A percentile compares a stretch with the other conserved stretches of the same genome.
Evolutionary conservation across 2,329 filamentous ascomycete species (phyloP).

Genomic region (Fusarium euwallaceae): DNA sequence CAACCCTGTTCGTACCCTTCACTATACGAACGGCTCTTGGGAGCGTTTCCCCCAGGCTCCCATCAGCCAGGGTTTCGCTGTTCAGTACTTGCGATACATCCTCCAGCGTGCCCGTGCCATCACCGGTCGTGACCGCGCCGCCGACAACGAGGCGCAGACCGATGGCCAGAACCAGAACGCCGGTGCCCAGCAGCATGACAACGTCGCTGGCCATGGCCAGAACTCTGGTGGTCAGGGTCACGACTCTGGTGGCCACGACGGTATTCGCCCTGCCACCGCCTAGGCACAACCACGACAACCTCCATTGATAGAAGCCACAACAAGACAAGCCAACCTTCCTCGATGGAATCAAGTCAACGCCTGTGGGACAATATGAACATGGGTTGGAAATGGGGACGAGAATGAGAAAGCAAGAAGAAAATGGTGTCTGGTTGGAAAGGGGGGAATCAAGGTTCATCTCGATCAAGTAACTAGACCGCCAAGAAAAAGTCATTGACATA

Average conservation of each 20-base stretch:
- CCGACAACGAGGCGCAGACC: background rate
- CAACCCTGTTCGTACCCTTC: background rate
- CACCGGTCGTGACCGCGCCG: background rate
- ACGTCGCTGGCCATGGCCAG: background rate
- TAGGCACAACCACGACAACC: background rate
- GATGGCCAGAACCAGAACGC: background rate
- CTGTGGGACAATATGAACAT: constrained; percentile 1
- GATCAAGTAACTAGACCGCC: constrained; percentile 2
- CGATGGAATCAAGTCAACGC: background rate
- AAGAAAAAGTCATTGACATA: background rate
- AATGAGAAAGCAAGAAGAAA: background rate
- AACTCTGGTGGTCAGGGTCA: background rate
- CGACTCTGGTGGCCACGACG: background rate
- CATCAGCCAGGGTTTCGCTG: background rate
- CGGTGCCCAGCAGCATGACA: background rate
- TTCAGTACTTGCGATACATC: background rate
- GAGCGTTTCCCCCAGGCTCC: background rate
- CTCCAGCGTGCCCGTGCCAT: background rate
- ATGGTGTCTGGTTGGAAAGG: background rate
- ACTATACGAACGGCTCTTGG: background rate
- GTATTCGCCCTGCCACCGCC: background rate
- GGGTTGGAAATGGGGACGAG: background rate
- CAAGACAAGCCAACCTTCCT: background rate
- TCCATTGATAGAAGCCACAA: background rate
- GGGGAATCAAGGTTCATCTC: background rate